Base-by-base conservation (phyloP, 805 yeast species). In the Tetrapisispora namnaoensis region DNA sequence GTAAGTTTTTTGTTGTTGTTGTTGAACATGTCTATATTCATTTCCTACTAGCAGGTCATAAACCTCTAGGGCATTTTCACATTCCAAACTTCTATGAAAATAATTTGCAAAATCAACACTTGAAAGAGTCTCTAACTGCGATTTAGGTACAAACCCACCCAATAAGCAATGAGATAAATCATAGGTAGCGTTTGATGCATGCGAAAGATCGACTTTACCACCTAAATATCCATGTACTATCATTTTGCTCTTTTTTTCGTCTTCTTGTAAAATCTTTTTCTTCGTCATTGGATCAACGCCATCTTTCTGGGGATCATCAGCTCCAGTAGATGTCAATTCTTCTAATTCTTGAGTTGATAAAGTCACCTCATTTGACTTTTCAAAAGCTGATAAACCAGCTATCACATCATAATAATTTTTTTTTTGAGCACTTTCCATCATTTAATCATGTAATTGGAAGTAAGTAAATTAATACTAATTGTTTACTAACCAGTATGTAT, bases 71-170 rank as follows among this genome's bases (percentile, higher is more conserved):
- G 66, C 62, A 38, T 58, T 51, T 28, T 61, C 62, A 40, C 65
- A 63, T 22, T 62, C 62, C 20, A 63, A 42, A 0, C 58, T 50
- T 34, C 56, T 61, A 38, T 62, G 62, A 50, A 65, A 65, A 45
- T 58, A 61, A 20, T 61, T 62, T 6, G 67, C 65, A 54, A 65
- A 65, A 46, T 65, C 67, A 32, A 59, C 55, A 46, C 67, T 58
- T 0, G 67, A 62, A 7, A 65, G 49, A 1, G 65, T 54, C 42
- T 65, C 69, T 40, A 65, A 39, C 48, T 63, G 66, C 24, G 55
- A 52, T 43, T 52, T 54, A 20, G 69, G 69, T 10, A 65, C 67
- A 44, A 61, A 63, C 9, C 65, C 65, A 22, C 69, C 69, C 13
- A 65, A 51, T 36, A 65, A 43, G 14, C 62, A 57, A 44, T 65